phyloP scores from a whole-genome alignment of 176 grass and related monocot species.

The bread wheat (Triticum aestivum) region IWGSC_CS_RefSeq_v2.1 NC_057809.1:26928149-26928648 shows the following conservation, averaged over 20 bases:
- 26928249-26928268: neutral
- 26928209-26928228: neutral
- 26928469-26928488: slow-evolving; percentile 9
- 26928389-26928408: neutral
- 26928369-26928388: slow-evolving; percentile 1
- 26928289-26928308: neutral
- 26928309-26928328: neutral
- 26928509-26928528: neutral
- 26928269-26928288: neutral
- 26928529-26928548: slow-evolving; percentile 22
- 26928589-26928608: slow-evolving; percentile 27
- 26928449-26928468: neutral
- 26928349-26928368: neutral
- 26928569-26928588: neutral
- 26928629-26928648: slow-evolving; percentile 52
- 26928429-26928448: neutral
- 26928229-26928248: neutral
- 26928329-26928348: neutral
- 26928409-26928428: neutral
- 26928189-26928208: neutral
- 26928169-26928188: neutral
- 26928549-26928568: slow-evolving; percentile 48
- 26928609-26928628: slow-evolving; percentile 31
- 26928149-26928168: neutral
- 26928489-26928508: slow-evolving; percentile 10